Conservation (phyloP, 495 filamentous ascomycete species). For the Xylaria telfairii region DNA sequence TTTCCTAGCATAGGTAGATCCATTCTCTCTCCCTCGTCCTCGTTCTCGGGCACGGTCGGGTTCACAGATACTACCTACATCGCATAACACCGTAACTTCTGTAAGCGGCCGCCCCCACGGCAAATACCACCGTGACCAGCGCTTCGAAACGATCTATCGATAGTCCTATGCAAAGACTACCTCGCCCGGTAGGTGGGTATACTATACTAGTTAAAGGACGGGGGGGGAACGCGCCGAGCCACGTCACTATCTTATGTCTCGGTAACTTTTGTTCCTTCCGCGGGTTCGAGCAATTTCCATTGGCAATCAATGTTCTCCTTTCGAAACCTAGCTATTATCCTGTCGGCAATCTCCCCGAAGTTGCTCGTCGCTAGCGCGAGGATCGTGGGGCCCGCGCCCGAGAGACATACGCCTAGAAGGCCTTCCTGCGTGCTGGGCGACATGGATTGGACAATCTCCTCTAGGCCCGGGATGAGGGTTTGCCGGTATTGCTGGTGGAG, state of each 20-base stretch:
- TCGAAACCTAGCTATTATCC: conserved; percentile 72
- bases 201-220: neutral
- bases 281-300: conserved; percentile 88
- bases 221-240: neutral
- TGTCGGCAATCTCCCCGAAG: conserved; percentile 81
- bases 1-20: neutral
- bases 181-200: neutral
- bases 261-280: conserved; percentile 76
- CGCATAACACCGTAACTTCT: neutral
- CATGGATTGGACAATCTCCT: conserved; percentile 86
- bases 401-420: conserved; percentile 88
- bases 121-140: neutral
- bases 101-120: neutral
- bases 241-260: conserved; percentile 21
- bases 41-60: neutral
- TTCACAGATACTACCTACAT: neutral
- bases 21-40: neutral
- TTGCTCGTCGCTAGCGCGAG: conserved; percentile 87
- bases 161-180: neutral
- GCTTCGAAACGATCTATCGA: neutral
- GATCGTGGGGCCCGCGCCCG: conserved; percentile 93
- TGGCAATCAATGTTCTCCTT: conserved; percentile 75
- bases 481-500: conserved; percentile 94
- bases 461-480: conserved; percentile 85
- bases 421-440: conserved; percentile 84